A percentile compares a stretch with the other conserved stretches of the same genome.
Evolutionary conservation across 2,329 filamentous ascomycete genomes (phyloP).

Genomic region (Aspergillus fumigatus): DNA sequence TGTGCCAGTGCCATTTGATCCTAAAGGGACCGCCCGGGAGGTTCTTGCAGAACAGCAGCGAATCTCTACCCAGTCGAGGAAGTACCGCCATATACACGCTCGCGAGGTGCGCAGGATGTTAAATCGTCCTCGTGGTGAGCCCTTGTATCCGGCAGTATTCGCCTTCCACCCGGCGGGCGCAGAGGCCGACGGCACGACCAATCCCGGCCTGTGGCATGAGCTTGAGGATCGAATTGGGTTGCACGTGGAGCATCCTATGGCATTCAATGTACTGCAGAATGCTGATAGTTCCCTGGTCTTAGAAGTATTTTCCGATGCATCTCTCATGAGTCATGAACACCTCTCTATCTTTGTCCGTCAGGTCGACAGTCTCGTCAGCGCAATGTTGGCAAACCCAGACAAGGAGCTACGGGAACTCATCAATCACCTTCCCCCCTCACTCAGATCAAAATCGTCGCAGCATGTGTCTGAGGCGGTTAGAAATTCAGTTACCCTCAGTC

Average conservation of each 20-base stretch:
- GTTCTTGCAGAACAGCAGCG: slow-evolving; percentile 22
- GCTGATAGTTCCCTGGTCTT: slow-evolving; percentile 17
- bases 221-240: slow-evolving; percentile 30
- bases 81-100: slow-evolving; percentile 26
- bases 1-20: slow-evolving; percentile 30
- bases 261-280: slow-evolving; percentile 34
- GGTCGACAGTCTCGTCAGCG: slow-evolving; percentile 24
- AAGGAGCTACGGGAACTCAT: slow-evolving; percentile 19
- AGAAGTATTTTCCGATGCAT: slow-evolving; percentile 22
- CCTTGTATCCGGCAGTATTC: slow-evolving; percentile 31
- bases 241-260: slow-evolving; percentile 39
- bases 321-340: slow-evolving; percentile 24
- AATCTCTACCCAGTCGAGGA: slow-evolving; percentile 22
- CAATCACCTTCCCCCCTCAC: slow-evolving; percentile 16
- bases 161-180: slow-evolving; percentile 24
- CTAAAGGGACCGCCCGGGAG: slow-evolving; percentile 20
- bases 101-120: slow-evolving; percentile 27
- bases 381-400: slow-evolving; percentile 26
- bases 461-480: slow-evolving; percentile 14
- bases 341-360: slow-evolving; percentile 26
- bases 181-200: not conserved
- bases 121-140: slow-evolving; percentile 19
- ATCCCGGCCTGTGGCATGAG: slow-evolving; percentile 22
- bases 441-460: slow-evolving; percentile 22
- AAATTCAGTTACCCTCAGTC: slow-evolving; percentile 17